Evolutionary conservation across 768 basidiomycete genomes (phyloP), one percentile per base, ranked within the genome.

Genomic region (Leucocoprinus leucothites): DNA sequence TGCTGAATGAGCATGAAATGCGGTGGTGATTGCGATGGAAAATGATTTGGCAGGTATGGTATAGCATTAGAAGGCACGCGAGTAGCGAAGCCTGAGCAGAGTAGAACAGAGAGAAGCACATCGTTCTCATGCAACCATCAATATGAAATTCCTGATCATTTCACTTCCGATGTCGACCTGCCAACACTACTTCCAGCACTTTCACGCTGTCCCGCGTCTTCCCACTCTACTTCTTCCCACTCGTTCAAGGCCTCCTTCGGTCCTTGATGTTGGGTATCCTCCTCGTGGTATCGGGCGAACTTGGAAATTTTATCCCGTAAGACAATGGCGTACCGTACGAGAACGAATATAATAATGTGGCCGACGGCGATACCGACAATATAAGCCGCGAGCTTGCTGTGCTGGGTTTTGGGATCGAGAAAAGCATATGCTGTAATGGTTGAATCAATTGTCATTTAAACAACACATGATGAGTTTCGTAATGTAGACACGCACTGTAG

Each of bases 361-460:
- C 74, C 86, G 6, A 74, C 61, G 2, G 69, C 75, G 50, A 88
- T 84, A 13, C 82, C 84, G 24, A 84, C 35, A 58, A 88, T 81
- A 62, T 87, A 89, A 0, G 65, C 82, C 0, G 81, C 84, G 34
- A 89, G 70, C 38, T 71, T 59, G 11, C 57, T 69, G n/a, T 69
- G 65, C 49, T 78, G 63, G n/a, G 64, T 67, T 5, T 61, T 21
- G 0, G 87, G 86, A 59, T 88, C 68, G 9, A 89, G 78, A 72
- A 89, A 89, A 4, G 64, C 54, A 61, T 87, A 89, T 0, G 81
- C 86, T 87, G 50, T 13, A 45, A 35, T 13, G 26, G 44, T 40
- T 31, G 18, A 28, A 48, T 18, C 9, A 19, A 16, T 25, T 6
- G 36, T 45, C 19, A 25, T 45, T 19, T 19, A 45, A 13, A 13